A percentile compares a stretch with the other conserved stretches of the same genome.
These are phyloP conservation scores for Podospora australis DNA, from an alignment of 495 filamentous ascomycete species.

Conservation along the genomic window DNA sequence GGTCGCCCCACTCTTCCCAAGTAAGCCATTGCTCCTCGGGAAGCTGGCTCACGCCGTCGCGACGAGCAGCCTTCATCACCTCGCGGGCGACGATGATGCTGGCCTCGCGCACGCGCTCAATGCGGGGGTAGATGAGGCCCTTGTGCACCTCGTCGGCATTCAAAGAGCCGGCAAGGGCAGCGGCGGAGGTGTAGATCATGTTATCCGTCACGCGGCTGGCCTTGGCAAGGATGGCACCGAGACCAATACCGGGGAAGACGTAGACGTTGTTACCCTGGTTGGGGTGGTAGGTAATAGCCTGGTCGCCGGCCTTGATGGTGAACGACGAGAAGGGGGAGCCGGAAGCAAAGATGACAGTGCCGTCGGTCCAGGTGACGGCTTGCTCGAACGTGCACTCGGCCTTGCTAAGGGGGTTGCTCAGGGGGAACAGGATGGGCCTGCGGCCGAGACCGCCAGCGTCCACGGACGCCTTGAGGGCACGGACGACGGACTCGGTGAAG, in stretches of 20 bases:
- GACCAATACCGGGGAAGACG: constrained; percentile 94
- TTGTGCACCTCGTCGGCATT: constrained; percentile 72
- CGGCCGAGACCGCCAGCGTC: constrained; percentile 66
- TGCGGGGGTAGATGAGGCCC: constrained; percentile 86
- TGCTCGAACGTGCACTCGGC: constrained; percentile 96
- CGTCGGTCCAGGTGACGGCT: constrained; percentile 81
- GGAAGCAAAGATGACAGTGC: constrained; percentile 85
- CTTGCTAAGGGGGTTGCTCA: constrained; percentile 90
- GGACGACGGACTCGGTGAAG: constrained; percentile 83
- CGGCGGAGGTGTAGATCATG: constrained; percentile 92
- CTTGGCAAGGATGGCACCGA: constrained; percentile 90
- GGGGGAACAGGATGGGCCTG: constrained; percentile 83
- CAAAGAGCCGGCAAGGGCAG: constrained; percentile 70
- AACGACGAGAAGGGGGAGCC: constrained; percentile 86
- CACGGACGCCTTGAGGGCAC: constrained; percentile 63
- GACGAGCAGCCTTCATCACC: constrained; percentile 83
- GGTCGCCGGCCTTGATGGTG: constrained; percentile 54
- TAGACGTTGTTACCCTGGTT: constrained; percentile 92
- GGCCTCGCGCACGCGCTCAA: constrained; percentile 86
- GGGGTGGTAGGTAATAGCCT: constrained; percentile 66
- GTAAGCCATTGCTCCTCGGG: constrained; percentile 71
- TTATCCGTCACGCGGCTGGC: constrained; percentile 81
- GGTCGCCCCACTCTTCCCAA: constrained; percentile 74
- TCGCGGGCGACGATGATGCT: constrained; percentile 80
- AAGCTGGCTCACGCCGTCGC: constrained; percentile 47